Percentiles rank a stretch among this genome's conserved stretches.
These are phyloP conservation scores for Phlebopus sp. DNA, from an alignment of 1,284 basidiomycete species.

Conservation along the genomic window DNA sequence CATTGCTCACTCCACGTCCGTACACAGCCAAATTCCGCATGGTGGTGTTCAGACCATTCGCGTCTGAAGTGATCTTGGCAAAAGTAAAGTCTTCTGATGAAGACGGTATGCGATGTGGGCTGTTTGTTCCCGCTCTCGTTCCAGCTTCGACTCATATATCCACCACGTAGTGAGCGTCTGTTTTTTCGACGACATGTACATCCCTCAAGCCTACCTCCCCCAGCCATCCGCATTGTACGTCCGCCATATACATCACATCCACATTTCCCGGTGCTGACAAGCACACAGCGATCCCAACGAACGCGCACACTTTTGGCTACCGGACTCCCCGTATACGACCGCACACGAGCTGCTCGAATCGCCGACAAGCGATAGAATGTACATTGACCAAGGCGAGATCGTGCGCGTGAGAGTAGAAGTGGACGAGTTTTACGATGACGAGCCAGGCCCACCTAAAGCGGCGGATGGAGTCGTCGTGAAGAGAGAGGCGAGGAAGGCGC, in stretches of 20 bases:
- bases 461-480: slow-evolving; percentile 62
- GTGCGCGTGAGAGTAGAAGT: slow-evolving; percentile 70
- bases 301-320: slow-evolving; percentile 81
- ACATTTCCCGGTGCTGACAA: background rate
- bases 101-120: slow-evolving; percentile 78
- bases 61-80: slow-evolving; percentile 86
- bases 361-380: slow-evolving; percentile 70
- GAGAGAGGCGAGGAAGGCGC: slow-evolving; percentile 55
- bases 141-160: background rate
- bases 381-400: slow-evolving; percentile 80
- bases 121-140: background rate
- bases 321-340: slow-evolving; percentile 54
- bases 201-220: slow-evolving; percentile 71
- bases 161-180: slow-evolving; percentile 69
- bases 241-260: background rate
- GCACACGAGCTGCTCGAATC: slow-evolving; percentile 69
- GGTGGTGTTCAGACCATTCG: slow-evolving; percentile 89
- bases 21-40: slow-evolving; percentile 81
- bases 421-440: slow-evolving; percentile 89
- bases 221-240: slow-evolving; percentile 77
- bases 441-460: slow-evolving; percentile 81
- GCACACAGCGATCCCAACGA: slow-evolving; percentile 70
- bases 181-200: slow-evolving; percentile 94
- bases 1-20: background rate
- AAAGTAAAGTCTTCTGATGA: slow-evolving; percentile 85